A percentile compares a stretch with the other conserved stretches of the same genome.
Evolutionary conservation across 495 filamentous ascomycete genomes (phyloP).

Genomic region (Cryomyces minteri): DNA sequence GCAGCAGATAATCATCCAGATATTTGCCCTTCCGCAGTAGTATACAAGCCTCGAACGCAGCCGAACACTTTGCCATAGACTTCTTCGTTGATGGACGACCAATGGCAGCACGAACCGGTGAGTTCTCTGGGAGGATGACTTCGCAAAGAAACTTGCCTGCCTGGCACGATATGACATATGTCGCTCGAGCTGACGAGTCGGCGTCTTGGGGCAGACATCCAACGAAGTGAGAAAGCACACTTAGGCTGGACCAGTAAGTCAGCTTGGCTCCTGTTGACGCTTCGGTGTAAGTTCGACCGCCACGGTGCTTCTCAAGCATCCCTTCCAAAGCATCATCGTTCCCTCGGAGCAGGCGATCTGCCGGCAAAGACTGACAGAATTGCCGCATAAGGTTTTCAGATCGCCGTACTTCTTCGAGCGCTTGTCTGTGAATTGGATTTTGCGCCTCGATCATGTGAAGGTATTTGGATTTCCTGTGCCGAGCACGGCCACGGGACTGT

Average conservation of each 20-base stretch:
- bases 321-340: slow-evolving; percentile 37
- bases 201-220: slow-evolving; percentile 31
- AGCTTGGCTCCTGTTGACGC: slow-evolving; percentile 57
- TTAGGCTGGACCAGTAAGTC: slow-evolving; percentile 54
- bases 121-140: slow-evolving; percentile 58
- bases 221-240: slow-evolving; percentile 45
- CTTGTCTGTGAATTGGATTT: slow-evolving; percentile 39
- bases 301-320: slow-evolving; percentile 34
- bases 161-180: slow-evolving; percentile 39
- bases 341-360: slow-evolving; percentile 51
- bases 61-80: slow-evolving; percentile 67
- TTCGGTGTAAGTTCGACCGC: slow-evolving; percentile 39
- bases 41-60: slow-evolving; percentile 74
- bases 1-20: slow-evolving; percentile 54
- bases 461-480: slow-evolving; percentile 58
- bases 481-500: slow-evolving; percentile 81
- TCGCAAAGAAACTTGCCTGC: slow-evolving; percentile 59
- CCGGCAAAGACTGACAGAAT: slow-evolving; percentile 61
- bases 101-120: slow-evolving; percentile 47
- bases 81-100: slow-evolving; percentile 47
- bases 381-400: slow-evolving; percentile 39
- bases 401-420: slow-evolving; percentile 35
- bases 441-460: slow-evolving; percentile 61
- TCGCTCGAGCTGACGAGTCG: slow-evolving; percentile 33
- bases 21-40: slow-evolving; percentile 44